Conservation (phyloP, 1,284 basidiomycete species). For the Papiliotrema nemorosa region DNA sequence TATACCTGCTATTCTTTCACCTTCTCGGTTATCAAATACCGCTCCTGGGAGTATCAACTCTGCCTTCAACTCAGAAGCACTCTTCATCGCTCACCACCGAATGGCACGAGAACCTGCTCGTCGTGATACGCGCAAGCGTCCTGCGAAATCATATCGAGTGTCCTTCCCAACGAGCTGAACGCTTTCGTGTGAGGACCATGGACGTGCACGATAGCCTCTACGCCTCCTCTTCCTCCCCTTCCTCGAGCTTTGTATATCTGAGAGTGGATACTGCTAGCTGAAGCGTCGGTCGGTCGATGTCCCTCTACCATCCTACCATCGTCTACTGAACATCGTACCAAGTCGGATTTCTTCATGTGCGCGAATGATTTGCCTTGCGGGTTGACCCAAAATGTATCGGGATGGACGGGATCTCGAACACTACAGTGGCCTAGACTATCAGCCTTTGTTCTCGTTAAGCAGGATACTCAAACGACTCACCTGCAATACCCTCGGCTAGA, state of each 20-base stretch:
- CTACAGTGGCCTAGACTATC: conserved; percentile 30
- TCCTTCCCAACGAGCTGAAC: conserved; percentile 29
- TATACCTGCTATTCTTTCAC: conserved; percentile 32
- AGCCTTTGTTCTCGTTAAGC: background rate
- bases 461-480: conserved; percentile 12
- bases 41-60: conserved; percentile 15
- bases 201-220: conserved; percentile 41
- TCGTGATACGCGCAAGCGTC: conserved; percentile 40
- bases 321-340: conserved; percentile 27
- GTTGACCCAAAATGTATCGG: conserved; percentile 44
- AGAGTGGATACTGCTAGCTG: conserved; percentile 37
- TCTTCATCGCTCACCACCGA: conserved; percentile 27
- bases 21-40: conserved; percentile 40
- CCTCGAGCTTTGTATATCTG: conserved; percentile 35
- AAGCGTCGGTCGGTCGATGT: conserved; percentile 31
- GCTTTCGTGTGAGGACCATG: conserved; percentile 43
- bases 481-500: conserved; percentile 40
- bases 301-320: conserved; percentile 37
- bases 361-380: conserved; percentile 39
- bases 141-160: conserved; percentile 43
- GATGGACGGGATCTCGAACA: conserved; percentile 39
- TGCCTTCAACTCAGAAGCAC: background rate
- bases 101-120: conserved; percentile 37
- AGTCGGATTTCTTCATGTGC: conserved; percentile 33
- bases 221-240: conserved; percentile 25